Base-by-base conservation (phyloP, 1,284 basidiomycete species). In the Ustilago lituana region DNA sequence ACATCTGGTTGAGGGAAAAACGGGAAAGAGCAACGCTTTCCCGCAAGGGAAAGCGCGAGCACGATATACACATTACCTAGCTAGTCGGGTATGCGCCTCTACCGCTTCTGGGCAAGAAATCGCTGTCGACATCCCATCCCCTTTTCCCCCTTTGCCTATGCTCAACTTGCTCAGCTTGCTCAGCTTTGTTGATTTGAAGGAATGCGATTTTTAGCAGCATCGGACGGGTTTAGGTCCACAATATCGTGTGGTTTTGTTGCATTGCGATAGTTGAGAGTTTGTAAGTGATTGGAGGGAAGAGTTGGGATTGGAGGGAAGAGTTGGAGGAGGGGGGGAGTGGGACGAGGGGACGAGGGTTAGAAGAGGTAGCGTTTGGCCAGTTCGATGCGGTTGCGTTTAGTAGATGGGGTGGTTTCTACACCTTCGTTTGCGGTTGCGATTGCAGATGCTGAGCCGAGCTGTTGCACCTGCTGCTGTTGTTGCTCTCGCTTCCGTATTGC, bases 1-100 rank as follows among this genome's bases (percentile, higher is more conserved):
- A 61, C 56, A 66, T 62, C 52, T 64, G 69, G 69, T 63, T 72
- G 69, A 67, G 69, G 69, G 69, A 72, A 72, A 72, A 59, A 64
- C 64, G 69, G 69, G 69, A 72, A 44, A 72, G 69, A 72, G 51
- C n/a, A 41, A 54, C 36, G 1, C 11, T 31, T 29, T 20, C 29
- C 2, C 12, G 24, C 24, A 26, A 22, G 23, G 8, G 24, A 26
- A 5, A 23, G 46, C 20, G 17, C 27, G 50, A 38, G 45, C 56
- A 57, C 22, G 19, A 58, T 54, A 72, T 72, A 72, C 69, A 72
- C 64, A 72, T 72, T 72, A 67, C 56, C 63, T 58, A 47, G 49
- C 24, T 54, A 62, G 48, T 44, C 27, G 55, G 68, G 41, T 15
- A 70, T 54, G 26, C 54, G 52, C 68, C 39, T 71, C 68, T 44